phyloP scores from a whole-genome alignment of 768 basidiomycete species.

The Kwoniella bestiolae region DNA sequence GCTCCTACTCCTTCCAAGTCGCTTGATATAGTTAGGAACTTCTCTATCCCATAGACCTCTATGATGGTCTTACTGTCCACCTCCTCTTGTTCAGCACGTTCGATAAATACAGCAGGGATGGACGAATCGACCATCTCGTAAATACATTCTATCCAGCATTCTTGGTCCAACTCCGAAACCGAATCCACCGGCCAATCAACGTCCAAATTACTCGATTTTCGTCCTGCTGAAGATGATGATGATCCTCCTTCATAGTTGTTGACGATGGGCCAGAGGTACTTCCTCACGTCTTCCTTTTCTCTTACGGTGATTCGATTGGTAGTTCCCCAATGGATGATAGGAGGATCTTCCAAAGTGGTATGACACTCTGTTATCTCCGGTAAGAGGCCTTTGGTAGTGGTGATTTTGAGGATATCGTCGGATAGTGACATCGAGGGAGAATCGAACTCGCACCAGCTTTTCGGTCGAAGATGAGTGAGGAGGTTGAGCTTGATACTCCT shows the following conservation, averaged over 20 bases:
- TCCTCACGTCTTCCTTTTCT: constrained; percentile 3
- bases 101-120: not conserved
- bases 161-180: not conserved
- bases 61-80: not conserved
- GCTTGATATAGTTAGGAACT: not conserved
- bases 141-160: not conserved
- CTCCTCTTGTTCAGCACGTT: not conserved
- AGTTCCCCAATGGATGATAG: constrained; percentile 1
- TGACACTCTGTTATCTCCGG: not conserved
- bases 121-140: not conserved
- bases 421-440: not conserved
- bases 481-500: not conserved
- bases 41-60: constrained; percentile 5
- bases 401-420: not conserved
- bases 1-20: not conserved
- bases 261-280: not conserved
- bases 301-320: constrained; percentile 1
- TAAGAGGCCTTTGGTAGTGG: not conserved
- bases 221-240: not conserved
- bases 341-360: constrained; percentile 5
- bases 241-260: not conserved
- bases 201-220: not conserved
- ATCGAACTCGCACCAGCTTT: constrained; percentile 7
- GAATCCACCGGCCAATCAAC: constrained; percentile 3
- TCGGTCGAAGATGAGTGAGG: not conserved